Base-by-base conservation (phyloP, 805 yeast species). In the Saccharomycopsis babjevae region DNA sequence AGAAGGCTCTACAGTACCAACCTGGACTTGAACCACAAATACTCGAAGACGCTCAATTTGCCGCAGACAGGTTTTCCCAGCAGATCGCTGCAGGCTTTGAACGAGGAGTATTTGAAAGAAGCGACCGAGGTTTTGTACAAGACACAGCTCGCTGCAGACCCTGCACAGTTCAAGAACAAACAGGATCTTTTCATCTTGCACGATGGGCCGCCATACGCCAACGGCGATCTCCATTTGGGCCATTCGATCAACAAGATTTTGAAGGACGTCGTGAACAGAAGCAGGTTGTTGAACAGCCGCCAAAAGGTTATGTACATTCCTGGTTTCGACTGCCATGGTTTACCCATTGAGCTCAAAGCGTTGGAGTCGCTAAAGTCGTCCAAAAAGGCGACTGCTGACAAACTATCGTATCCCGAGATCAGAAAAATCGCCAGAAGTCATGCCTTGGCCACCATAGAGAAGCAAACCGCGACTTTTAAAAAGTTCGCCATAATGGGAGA, bases 311-410 rank as follows among this genome's bases (percentile, higher is more conserved):
- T 79, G 58, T 94, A 89, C 68, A 78, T 79, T 50, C 97, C 98
- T 0, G 99, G 99, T 0, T 94, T 99, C 98, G 99, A 94, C 71
- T 94, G 99, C 69, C 99, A 94, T 74, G 99, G 99, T 0, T 76
- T 94, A 43, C 99, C 99, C 0, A 94, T 94, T 64, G 99, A 94
- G 72, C 77, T 89, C 70, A 92, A 91, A 67, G 96, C 96, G 0
- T 72, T 89, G 71, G 80, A 72, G 66, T 79, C 73, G 63, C 72
- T 72, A 56, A 75, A 66, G 68, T 71, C 68, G 42, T 46, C 52
- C 18, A 72, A 76, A 57, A 65, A 70, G 58, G 5, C 42, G 4
- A 30, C 13, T 28, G 30, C 57, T 28, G 34, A 55, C 11, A 32
- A 32, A 36, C 18, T 25, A 11, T 36, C 57, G 16, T 34, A 39